Conservation (phyloP, 371 early-diverging fungal genomes). For the Gilbertella persicaria region DNA sequence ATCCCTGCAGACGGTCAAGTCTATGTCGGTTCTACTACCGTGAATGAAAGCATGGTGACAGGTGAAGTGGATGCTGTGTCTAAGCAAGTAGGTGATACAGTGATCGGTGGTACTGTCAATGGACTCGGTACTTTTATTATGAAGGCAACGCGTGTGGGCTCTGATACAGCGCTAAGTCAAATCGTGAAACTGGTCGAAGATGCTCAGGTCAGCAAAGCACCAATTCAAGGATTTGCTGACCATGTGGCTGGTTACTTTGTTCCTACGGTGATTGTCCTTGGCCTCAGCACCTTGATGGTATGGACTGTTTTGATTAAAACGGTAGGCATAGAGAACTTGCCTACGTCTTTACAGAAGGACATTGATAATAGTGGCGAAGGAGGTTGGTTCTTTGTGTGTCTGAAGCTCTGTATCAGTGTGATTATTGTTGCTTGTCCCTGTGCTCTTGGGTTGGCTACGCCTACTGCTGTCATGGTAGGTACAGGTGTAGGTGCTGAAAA, state of each 20-base stretch:
- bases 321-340: conserved; percentile 47
- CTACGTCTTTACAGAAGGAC: conserved; percentile 55
- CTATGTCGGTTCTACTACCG: conserved; percentile 73
- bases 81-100: conserved; percentile 68
- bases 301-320: conserved; percentile 72
- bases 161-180: conserved; percentile 82
- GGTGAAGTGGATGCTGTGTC: conserved; percentile 93
- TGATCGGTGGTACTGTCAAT: conserved; percentile 96
- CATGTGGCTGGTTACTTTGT: conserved; percentile 89
- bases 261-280: conserved; percentile 77
- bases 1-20: conserved; percentile 94
- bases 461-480: conserved; percentile 98
- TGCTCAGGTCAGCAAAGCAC: conserved; percentile 85
- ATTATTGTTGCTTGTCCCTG: conserved; percentile 98
- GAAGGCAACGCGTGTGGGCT: conserved; percentile 75
- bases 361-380: conserved; percentile 53
- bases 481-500: conserved; percentile 94
- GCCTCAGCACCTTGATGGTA: conserved; percentile 70
- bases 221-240: conserved; percentile 86
- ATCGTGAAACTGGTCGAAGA: conserved; percentile 91
- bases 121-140: conserved; percentile 73
- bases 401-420: conserved; percentile 91
- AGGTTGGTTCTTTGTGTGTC: conserved; percentile 77
- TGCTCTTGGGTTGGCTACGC: conserved; percentile 94
- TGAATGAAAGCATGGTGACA: conserved; percentile 98